Base-by-base conservation (phyloP, 805 yeast genomes). In the Starmerella sp. region DNA sequence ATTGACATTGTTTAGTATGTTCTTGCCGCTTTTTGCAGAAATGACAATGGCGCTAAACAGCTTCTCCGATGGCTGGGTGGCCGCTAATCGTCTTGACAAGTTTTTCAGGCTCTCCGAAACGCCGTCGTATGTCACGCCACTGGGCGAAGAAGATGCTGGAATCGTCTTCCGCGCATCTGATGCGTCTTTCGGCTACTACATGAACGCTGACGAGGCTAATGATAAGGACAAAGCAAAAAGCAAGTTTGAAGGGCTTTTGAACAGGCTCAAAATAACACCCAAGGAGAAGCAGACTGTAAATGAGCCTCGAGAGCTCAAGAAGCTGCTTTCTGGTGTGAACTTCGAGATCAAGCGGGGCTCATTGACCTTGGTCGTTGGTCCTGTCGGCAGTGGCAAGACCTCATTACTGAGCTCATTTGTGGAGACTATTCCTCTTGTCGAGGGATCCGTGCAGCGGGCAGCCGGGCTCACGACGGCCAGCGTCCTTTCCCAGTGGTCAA, bases 321-420 rank as follows among this genome's bases (percentile, higher is more conserved):
- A 72, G 51, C 15, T 17, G 29, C 34, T 43, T 32, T 28, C 32
- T 15, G 34, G n/a, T 34, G 17, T 43, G 8, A 43, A 43, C 13
- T 13, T 43, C 5, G 14, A n/a, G 2, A 43, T 43, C 32, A 73
- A 73, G 22, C 57, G 57, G n/a, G 62, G 69, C 36, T 83, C 90
- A 0, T 67, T 87, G 50, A 67, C 67, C 17, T 70, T 84, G 50
- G 75, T 86, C 31, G 83, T 91, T 0, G 95, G 95, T 15, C 69
- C 81, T 1, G 84, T 87, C 61, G 95, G 95, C 3, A 75, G 87
- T 2, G 95, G 96, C 56, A 87, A 87, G 65, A 73, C 90, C 0
- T 83, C 93, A 0, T 70, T 88, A 17, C 71, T 87, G 49, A 75
- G 74, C 60, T 88, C 95, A 0, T 69, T 87, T 52, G 74, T 85